A percentile compares a stretch with the other conserved stretches of the same genome.
These are phyloP conservation scores for Melampsora americana DNA, from an alignment of 1,284 basidiomycete genomes.

Conservation along the genomic window DNA sequence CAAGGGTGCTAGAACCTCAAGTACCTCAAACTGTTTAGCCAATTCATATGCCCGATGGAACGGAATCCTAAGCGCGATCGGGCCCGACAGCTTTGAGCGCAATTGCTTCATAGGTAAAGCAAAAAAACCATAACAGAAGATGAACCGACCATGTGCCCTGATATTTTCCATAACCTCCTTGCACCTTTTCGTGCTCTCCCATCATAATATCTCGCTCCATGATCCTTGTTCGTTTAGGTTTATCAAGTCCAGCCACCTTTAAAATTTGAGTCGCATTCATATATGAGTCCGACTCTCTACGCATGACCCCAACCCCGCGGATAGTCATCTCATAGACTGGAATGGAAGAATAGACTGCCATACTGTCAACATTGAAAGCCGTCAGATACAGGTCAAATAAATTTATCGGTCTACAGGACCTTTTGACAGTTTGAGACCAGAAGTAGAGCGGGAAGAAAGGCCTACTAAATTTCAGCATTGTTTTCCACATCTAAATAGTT, in stretches of 20 bases:
- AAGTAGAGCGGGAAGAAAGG: constrained; percentile 7
- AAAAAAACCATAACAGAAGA: background rate
- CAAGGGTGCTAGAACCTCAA: constrained; percentile 74
- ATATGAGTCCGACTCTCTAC: constrained; percentile 84
- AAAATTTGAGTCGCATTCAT: constrained; percentile 96
- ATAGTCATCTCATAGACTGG: constrained; percentile 62
- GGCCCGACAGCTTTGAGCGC: too few species aligned
- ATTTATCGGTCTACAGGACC: background rate
- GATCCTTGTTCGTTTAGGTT: constrained; percentile 92
- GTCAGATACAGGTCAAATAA: background rate
- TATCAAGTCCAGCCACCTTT: constrained; percentile 97
- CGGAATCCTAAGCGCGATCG: constrained; percentile 68
- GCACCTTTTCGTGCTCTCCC: constrained; percentile 96
- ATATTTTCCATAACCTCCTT: constrained; percentile 98
- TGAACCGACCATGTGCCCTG: constrained; percentile 87
- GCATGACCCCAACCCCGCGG: constrained; percentile 97
- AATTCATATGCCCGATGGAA: constrained; percentile 84
- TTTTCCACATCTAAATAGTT: constrained; percentile 33
- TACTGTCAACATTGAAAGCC: constrained; percentile 14
- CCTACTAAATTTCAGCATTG: constrained; percentile 41
- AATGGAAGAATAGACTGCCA: constrained; percentile 56
- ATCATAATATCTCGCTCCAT: constrained; percentile 95
- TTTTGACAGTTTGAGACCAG: background rate
- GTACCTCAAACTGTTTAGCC: constrained; percentile 82
- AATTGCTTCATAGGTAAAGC: background rate